A percentile compares a stretch with the other conserved stretches of the same genome.
phyloP scores from a whole-genome alignment of 495 filamentous ascomycete species.

The Penicillium roqueforti region DNA sequence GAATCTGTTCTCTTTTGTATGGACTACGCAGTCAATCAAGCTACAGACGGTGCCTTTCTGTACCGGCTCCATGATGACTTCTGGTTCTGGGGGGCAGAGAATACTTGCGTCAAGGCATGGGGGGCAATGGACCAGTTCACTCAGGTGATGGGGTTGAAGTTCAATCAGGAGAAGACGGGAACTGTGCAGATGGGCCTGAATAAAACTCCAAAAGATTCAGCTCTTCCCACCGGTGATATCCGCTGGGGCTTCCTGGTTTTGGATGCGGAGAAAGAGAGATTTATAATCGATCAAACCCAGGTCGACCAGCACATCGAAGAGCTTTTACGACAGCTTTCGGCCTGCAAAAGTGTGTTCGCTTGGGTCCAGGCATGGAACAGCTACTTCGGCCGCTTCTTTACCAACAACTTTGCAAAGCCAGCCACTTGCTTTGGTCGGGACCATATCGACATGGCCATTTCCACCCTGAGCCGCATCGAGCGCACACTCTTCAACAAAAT shows the following conservation, averaged over 20 bases:
- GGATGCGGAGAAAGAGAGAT: conserved; percentile 50
- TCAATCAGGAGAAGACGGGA: conserved; percentile 59
- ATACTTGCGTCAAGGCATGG: conserved; percentile 56
- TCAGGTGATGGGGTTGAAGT: conserved; percentile 50
- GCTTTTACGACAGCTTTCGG: conserved; percentile 55
- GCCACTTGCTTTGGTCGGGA: conserved; percentile 60
- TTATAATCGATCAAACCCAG: conserved; percentile 58
- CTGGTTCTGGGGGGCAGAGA: conserved; percentile 62
- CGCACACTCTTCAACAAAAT: conserved; percentile 43
- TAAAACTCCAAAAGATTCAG: neutral
- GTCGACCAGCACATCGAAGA: conserved; percentile 61
- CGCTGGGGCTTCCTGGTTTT: conserved; percentile 64
- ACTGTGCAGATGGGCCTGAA: conserved; percentile 39
- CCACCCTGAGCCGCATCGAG: conserved; percentile 58
- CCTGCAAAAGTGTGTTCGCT: conserved; percentile 53
- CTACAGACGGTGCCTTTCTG: conserved; percentile 46
- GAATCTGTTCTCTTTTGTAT: conserved; percentile 62
- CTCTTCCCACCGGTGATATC: conserved; percentile 53
- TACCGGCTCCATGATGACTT: conserved; percentile 66
- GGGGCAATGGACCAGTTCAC: conserved; percentile 50
- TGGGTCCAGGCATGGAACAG: conserved; percentile 65
- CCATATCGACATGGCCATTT: conserved; percentile 61
- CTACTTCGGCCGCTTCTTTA: conserved; percentile 61
- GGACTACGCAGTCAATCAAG: conserved; percentile 62
- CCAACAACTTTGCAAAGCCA: conserved; percentile 60